Evolutionary conservation across 306 rosid genomes (phyloP), one percentile per base, ranked within the genome.

Genomic region (Corylus avellana): DNA sequence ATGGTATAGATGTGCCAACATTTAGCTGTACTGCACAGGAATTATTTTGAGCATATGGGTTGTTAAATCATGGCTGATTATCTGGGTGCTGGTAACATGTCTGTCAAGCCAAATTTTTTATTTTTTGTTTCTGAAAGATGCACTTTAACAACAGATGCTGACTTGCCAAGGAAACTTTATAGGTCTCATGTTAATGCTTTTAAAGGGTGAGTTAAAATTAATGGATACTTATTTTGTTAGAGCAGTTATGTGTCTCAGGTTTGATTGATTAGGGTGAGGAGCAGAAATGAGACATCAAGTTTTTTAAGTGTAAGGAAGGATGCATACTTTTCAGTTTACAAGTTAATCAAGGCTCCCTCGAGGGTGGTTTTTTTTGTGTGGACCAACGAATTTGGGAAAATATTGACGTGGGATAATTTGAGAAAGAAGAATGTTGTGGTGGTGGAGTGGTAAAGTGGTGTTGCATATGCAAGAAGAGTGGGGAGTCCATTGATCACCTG

Each of bases 71-170:
- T 18, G 48, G 72, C 66, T 67, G 27, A 42, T 67, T 17, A 42
- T 42, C 72, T 67, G 27, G 49, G 13, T 67, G 72, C 29, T 39
- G 72, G 50, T 18, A 37, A 42, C 49, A 2, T 67, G 72, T 67
- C 51, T 42, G 27, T 67, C 51, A 2, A 42, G 29, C 8, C 4
- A 67, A 39, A 67, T 18, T 42, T 42, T 42, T 42, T 42, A 3
- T 39, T 39, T 39, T 39, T 4, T 39, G 4, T 42, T 67, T 3
- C 18, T 27, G 22, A 42, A 42, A 42, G 72, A 39, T 67, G 49
- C 29, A 67, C 72, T n/a, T 32, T 67, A 35, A 67, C 72, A 67
- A 67, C 7, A 67, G 35, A 67, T 67, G 50, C 16, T 17, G 32
- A 35, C 12, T 16, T 29, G 42, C 14, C 14, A 35, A 17, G 20